phyloP scores from a whole-genome alignment of 2,329 filamentous ascomycete genomes.

The Catunica adiposa region DNA sequence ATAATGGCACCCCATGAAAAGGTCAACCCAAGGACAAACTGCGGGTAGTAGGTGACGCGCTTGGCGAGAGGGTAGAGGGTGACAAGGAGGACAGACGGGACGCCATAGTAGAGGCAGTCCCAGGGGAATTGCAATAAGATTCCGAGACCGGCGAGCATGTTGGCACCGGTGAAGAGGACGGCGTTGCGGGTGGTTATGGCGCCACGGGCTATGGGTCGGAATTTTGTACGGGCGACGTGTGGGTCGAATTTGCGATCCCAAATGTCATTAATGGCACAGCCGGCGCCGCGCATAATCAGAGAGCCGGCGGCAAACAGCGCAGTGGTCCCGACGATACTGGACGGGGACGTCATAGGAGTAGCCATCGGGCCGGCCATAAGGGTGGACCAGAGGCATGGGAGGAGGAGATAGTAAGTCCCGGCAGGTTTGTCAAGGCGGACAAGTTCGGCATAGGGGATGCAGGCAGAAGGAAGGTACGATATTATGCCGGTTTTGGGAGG shows the following conservation, averaged over 20 bases:
- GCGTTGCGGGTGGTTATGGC: constrained; percentile 59
- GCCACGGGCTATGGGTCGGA: constrained; percentile 65
- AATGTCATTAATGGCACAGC: constrained; percentile 79
- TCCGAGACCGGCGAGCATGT: constrained; percentile 56
- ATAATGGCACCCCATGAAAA: constrained; percentile 84
- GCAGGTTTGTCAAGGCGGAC: constrained; percentile 66
- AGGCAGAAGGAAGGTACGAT: constrained; percentile 48
- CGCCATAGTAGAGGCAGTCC: constrained; percentile 58
- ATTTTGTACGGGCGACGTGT: constrained; percentile 56
- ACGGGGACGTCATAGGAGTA: constrained; percentile 25
- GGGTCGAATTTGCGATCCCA: constrained; percentile 81
- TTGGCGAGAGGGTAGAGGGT: constrained; percentile 69
- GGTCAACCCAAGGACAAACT: constrained; percentile 65
- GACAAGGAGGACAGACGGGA: constrained; percentile 59
- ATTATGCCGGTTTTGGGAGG: constrained; percentile 57
- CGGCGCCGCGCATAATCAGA: constrained; percentile 71
- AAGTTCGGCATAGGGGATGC: constrained; percentile 69
- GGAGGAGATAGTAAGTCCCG: constrained; percentile 72
- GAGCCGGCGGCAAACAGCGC: constrained; percentile 60
- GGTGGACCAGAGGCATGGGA: constrained; percentile 73
- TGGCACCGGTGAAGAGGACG: constrained; percentile 55
- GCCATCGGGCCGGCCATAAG: constrained; percentile 60
- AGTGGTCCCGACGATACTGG: constrained; percentile 46
- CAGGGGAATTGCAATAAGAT: constrained; percentile 61
- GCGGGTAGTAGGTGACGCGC: constrained; percentile 73